Percentiles rank a stretch among this genome's conserved stretches.
Evolutionary conservation across 1,284 basidiomycete genomes (phyloP).

Genomic region (Phlebopus sp.): DNA sequence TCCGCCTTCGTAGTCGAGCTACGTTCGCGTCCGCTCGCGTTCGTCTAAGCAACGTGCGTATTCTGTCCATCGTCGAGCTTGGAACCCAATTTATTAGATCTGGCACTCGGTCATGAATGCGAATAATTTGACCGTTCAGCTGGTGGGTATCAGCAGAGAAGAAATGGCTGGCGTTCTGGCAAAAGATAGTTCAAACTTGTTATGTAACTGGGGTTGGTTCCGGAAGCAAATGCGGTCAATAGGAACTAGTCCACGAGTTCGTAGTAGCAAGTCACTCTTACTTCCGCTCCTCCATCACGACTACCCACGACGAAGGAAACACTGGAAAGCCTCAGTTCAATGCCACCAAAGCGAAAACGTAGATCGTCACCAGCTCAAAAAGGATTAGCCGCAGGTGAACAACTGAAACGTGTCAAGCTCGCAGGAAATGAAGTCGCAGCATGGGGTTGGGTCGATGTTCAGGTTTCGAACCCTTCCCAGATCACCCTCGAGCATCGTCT

Average conservation of each 20-base stretch:
- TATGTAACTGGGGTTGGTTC: too few relatives aligned
- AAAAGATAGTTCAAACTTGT: neutral
- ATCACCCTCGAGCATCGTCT: slow-evolving; percentile 66
- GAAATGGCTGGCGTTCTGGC: too few relatives aligned
- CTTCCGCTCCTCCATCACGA: slow-evolving; percentile 11
- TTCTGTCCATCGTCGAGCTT: slow-evolving; percentile 18
- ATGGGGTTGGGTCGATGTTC: slow-evolving; percentile 79
- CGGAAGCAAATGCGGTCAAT: neutral
- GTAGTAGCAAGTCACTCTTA: neutral
- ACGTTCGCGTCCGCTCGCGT: slow-evolving; percentile 13
- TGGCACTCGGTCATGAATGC: neutral
- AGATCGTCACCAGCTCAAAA: slow-evolving; percentile 45
- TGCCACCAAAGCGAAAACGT: slow-evolving; percentile 64
- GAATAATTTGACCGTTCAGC: neutral
- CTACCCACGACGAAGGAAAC: neutral
- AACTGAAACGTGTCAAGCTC: slow-evolving; percentile 55
- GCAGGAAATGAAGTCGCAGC: slow-evolving; percentile 44
- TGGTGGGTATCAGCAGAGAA: neutral
- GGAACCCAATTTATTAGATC: neutral
- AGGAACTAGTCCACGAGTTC: neutral
- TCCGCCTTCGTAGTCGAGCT: slow-evolving; percentile 31
- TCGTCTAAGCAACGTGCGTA: slow-evolving; percentile 18
- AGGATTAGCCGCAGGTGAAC: slow-evolving; percentile 57
- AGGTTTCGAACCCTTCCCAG: slow-evolving; percentile 49
- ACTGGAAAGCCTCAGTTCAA: slow-evolving; percentile 20